Base-by-base conservation (phyloP, 139 green algal species). In the Micractinium conductrix region DNA sequence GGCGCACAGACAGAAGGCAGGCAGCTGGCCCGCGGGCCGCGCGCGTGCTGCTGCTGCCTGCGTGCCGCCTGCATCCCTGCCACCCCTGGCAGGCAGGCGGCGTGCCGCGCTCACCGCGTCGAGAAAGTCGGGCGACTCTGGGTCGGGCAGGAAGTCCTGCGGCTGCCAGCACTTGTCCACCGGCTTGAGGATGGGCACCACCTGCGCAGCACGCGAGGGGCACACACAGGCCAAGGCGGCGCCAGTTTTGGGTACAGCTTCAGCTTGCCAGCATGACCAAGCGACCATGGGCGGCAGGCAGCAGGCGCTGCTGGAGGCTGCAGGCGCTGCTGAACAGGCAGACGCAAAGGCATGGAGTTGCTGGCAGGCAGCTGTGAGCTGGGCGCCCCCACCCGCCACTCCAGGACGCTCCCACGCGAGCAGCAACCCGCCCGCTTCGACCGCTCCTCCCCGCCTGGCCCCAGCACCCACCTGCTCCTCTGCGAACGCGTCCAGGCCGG, bases 71-170 rank as follows among this genome's bases (percentile, higher is more conserved):
- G n/a, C n/a, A n/a, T n/a, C n/a, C n/a, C n/a, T n/a, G n/a, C n/a
- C n/a, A n/a, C n/a, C n/a, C n/a, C n/a, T n/a, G n/a, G n/a, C n/a
- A n/a, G n/a, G n/a, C n/a, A n/a, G n/a, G n/a, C n/a, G n/a, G 1
- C 14, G 17, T 14, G 43, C n/a, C 2, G 48, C 74, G 48, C 50
- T 12, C 89, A 84, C 40, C 21, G 21, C 33, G 69, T 99, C 97
- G n/a, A 98, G 43, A 87, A 99, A 99, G 68, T 96, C 91, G 33
- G 92, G 88, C 26, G 92, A 91, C 74, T 94, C 88, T 33, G 96
- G 93, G n/a, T 94, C 83, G n/a, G 97, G 97, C 60, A 99, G 91
- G 83, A 96, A 98, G 88, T 99, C 97, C 55, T 92, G 78, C 33
- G 97, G 96, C 93, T 99, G 97, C 97, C 97, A 99, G 88, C 85